phyloP scores from a whole-genome alignment of 2,329 filamentous ascomycete genomes.

The Colletotrichum tabaci region DNA sequence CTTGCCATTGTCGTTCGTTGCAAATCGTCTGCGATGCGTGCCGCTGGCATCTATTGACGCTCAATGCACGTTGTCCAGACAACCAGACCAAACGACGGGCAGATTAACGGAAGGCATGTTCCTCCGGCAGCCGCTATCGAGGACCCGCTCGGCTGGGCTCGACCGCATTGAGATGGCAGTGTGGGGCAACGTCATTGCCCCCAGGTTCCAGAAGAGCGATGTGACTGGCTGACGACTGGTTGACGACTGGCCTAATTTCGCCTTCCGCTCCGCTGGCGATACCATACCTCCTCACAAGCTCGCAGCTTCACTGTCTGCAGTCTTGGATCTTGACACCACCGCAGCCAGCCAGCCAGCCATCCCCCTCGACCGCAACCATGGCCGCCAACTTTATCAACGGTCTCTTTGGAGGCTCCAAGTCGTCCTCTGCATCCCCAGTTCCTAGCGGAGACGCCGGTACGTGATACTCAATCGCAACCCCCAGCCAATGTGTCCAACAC shows the following conservation, averaged over 20 bases:
- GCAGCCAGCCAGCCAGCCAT: conserved; percentile 39
- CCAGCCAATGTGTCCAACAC: not conserved
- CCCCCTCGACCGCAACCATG: conserved; percentile 57
- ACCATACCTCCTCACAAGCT: conserved; percentile 39
- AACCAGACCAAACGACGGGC: not conserved
- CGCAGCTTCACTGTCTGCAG: conserved; percentile 42
- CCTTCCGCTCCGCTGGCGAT: conserved; percentile 34
- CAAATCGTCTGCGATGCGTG: conserved; percentile 12
- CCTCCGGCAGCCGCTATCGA: conserved; percentile 20
- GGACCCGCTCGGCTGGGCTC: conserved; percentile 21
- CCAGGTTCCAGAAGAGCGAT: conserved; percentile 40
- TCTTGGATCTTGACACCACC: conserved; percentile 42
- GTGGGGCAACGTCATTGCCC: conserved; percentile 33
- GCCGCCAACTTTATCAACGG: conserved; percentile 75
- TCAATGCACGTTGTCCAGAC: conserved; percentile 27
- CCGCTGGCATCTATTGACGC: conserved; percentile 36
- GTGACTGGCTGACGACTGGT: conserved; percentile 38
- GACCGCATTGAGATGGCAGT: conserved; percentile 26
- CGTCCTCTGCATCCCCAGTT: conserved; percentile 65
- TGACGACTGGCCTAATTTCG: conserved; percentile 40
- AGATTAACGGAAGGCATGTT: conserved; percentile 8
- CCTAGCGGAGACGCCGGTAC: conserved; percentile 75
- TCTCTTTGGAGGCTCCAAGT: conserved; percentile 77
- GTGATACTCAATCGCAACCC: conserved; percentile 48
- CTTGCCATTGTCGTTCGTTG: not conserved